These are phyloP conservation scores for Aspergillus sp. DNA, from an alignment of 2,329 filamentous ascomycete species.

Conservation along the genomic window DNA sequence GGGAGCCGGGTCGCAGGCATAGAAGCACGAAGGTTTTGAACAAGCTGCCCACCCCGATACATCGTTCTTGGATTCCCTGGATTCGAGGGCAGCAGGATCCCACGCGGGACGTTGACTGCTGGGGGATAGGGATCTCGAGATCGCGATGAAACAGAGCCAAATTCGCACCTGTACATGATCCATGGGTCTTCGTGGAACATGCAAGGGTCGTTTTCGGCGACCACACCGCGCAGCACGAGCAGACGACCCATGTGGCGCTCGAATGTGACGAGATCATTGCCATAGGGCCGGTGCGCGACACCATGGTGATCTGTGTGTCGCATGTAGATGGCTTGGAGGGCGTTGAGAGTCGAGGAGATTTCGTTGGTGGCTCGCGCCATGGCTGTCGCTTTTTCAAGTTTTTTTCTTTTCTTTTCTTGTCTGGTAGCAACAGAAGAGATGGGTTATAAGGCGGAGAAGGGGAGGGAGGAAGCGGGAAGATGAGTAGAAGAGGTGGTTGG, in stretches of 20 bases:
- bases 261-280: conserved; percentile 4
- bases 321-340: conserved; percentile 1
- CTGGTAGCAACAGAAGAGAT: background rate
- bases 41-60: background rate
- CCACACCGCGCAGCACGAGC: conserved; percentile 8
- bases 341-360: background rate
- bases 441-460: background rate
- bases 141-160: conserved; percentile 1
- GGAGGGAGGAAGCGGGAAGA: background rate
- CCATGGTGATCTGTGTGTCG: conserved; percentile 6
- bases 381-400: background rate
- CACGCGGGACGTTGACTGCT: no score
- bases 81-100: background rate
- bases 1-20: no score
- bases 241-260: conserved; percentile 10
- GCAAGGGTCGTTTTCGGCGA: background rate
- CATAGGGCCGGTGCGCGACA: conserved; percentile 9
- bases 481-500: background rate
- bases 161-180: conserved; percentile 8
- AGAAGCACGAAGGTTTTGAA: background rate
- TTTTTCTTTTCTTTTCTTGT: background rate
- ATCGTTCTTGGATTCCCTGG: background rate
- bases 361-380: background rate
- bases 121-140: background rate
- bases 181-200: conserved; percentile 8